A percentile compares a stretch with the other conserved stretches of the same genome.
These are phyloP conservation scores for Lecanosticta acicola DNA, from an alignment of 2,329 filamentous ascomycete species.

Conservation along the genomic window DNA sequence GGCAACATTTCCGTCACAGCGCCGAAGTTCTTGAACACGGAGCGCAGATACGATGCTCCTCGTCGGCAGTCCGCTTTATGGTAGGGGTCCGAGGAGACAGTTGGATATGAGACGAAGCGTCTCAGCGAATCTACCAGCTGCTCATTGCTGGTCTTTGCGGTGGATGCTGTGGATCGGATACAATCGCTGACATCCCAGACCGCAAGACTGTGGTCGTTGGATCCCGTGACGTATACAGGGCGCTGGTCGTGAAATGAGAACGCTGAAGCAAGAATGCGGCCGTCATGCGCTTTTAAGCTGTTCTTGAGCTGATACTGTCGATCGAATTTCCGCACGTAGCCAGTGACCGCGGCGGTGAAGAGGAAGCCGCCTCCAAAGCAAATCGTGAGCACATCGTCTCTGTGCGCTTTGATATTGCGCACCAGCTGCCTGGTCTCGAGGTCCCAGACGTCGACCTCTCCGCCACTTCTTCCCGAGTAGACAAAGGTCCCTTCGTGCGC, in stretches of 20 bases:
- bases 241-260: slow-evolving; percentile 63
- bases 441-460: slow-evolving; percentile 93
- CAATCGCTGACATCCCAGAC: slow-evolving; percentile 74
- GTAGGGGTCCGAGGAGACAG: slow-evolving; percentile 78
- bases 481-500: slow-evolving; percentile 85
- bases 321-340: slow-evolving; percentile 66
- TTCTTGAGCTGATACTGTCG: slow-evolving; percentile 76
- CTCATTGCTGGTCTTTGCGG: slow-evolving; percentile 55
- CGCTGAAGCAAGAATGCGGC: slow-evolving; percentile 80
- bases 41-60: slow-evolving; percentile 83
- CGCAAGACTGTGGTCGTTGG: slow-evolving; percentile 83
- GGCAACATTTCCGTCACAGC: slow-evolving; percentile 87
- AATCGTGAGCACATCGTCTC: slow-evolving; percentile 77
- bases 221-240: slow-evolving; percentile 87
- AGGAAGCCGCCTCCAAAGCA: slow-evolving; percentile 79
- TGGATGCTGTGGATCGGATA: slow-evolving; percentile 40
- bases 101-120: slow-evolving; percentile 87
- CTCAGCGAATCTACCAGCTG: slow-evolving; percentile 60
- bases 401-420: slow-evolving; percentile 74
- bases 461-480: slow-evolving; percentile 82
- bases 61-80: slow-evolving; percentile 88
- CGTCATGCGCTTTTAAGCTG: slow-evolving; percentile 77
- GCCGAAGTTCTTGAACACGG: slow-evolving; percentile 86
- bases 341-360: slow-evolving; percentile 83
- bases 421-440: slow-evolving; percentile 88